Percentiles rank a stretch among this genome's conserved stretches.
Evolutionary conservation across 352 stramenopile species (phyloP).

Genomic region (Pythium periplocum): DNA sequence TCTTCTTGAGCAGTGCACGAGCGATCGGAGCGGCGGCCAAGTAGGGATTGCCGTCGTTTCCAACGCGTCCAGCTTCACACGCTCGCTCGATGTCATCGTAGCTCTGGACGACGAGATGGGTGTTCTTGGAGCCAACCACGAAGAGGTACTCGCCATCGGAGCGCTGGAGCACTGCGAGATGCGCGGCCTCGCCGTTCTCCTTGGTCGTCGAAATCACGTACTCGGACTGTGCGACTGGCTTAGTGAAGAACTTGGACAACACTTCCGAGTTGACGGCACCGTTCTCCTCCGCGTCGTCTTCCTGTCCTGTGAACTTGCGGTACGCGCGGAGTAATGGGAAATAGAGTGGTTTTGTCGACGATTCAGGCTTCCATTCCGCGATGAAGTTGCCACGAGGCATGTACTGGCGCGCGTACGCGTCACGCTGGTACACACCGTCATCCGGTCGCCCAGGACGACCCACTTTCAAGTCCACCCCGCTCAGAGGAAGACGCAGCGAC

Average conservation of each 20-base stretch:
- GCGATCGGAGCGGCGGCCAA: slow-evolving; percentile 46
- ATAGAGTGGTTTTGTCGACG: slow-evolving; percentile 10
- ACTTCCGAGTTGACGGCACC: slow-evolving; percentile 21
- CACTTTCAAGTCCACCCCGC: slow-evolving; percentile 57
- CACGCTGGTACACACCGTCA: slow-evolving; percentile 64
- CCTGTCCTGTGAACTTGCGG: slow-evolving; percentile 78
- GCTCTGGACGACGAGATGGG: slow-evolving; percentile 49
- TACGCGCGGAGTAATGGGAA: slow-evolving; percentile 71
- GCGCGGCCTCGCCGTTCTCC: slow-evolving; percentile 73
- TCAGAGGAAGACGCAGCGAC: slow-evolving; percentile 26
- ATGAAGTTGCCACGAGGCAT: slow-evolving; percentile 76
- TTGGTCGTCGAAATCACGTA: slow-evolving; percentile 73
- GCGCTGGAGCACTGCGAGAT: slow-evolving; percentile 68
- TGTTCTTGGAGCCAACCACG: slow-evolving; percentile 80
- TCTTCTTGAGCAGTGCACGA: slow-evolving; percentile 32
- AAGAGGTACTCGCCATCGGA: slow-evolving; percentile 60
- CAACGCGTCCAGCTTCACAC: slow-evolving; percentile 12
- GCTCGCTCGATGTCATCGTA: slow-evolving; percentile 43
- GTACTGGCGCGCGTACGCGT: slow-evolving; percentile 56
- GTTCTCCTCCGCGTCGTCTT: slow-evolving; percentile 58
- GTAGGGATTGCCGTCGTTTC: slow-evolving; percentile 34
- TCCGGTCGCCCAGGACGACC: slow-evolving; percentile 56
- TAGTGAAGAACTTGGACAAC: slow-evolving; percentile 75
- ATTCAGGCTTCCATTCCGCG: slow-evolving; percentile 27
- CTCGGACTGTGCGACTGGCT: slow-evolving; percentile 34